Evolutionary conservation across 495 filamentous ascomycete genomes (phyloP).

Genomic region (Penicillium paxilli): DNA sequence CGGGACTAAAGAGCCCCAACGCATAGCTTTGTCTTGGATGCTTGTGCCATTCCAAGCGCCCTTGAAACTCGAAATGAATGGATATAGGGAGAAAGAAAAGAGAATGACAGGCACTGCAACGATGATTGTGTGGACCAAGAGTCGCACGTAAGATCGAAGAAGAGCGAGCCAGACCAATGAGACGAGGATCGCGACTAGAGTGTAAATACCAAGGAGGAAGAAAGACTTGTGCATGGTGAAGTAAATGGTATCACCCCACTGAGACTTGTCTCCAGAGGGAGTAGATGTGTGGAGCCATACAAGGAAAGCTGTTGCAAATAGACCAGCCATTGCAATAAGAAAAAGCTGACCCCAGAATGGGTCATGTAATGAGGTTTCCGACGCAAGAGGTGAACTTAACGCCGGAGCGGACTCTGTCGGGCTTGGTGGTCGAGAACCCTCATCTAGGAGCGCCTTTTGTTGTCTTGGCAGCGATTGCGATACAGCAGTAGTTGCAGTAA

Average conservation of each 20-base stretch:
- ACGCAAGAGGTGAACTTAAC: slow-evolving; percentile 50
- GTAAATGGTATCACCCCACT: slow-evolving; percentile 89
- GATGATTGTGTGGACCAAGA: slow-evolving; percentile 73
- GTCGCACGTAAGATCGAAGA: slow-evolving; percentile 79
- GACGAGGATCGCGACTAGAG: slow-evolving; percentile 82
- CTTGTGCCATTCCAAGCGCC: slow-evolving; percentile 66
- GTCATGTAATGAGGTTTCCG: slow-evolving; percentile 70
- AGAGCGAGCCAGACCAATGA: slow-evolving; percentile 90
- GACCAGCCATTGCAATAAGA: slow-evolving; percentile 74
- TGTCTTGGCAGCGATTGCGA: slow-evolving; percentile 40
- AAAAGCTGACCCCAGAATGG: slow-evolving; percentile 90
- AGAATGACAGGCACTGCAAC: slow-evolving; percentile 83
- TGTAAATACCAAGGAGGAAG: slow-evolving; percentile 85
- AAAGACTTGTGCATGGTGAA: slow-evolving; percentile 83
- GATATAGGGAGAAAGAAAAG: slow-evolving; percentile 85
- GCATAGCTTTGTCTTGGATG: slow-evolving; percentile 85
- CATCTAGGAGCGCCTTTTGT: slow-evolving; percentile 38
- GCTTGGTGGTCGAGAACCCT: slow-evolving; percentile 41
- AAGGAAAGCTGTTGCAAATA: slow-evolving; percentile 85
- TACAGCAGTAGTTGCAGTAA: slow-evolving; percentile 28
- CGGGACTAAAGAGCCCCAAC: slow-evolving; percentile 79
- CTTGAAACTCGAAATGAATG: slow-evolving; percentile 86
- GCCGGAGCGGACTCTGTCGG: slow-evolving; percentile 39
- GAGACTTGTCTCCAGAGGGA: slow-evolving; percentile 59
- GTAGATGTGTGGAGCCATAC: slow-evolving; percentile 83